A percentile compares a stretch with the other conserved stretches of the same genome.
These are phyloP conservation scores for Cynanchum wilfordii DNA, from an alignment of 257 asterid genomes.

Conservation along the genomic window DNA sequence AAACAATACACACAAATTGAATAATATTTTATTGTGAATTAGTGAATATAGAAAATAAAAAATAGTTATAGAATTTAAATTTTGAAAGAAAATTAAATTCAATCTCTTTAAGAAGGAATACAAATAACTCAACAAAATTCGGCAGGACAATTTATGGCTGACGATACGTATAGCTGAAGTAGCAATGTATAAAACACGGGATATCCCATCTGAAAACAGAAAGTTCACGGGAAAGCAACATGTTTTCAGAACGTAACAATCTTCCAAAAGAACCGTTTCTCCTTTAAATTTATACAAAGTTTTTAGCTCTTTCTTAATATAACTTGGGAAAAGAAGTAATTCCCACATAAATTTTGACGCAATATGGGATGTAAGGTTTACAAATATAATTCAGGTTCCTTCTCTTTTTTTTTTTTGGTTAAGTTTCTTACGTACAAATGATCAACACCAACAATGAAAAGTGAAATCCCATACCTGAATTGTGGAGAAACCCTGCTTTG, in stretches of 20 bases:
- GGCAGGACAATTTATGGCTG: no score
- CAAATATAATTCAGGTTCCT: no score
- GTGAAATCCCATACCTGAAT: slow-evolving; percentile 15
- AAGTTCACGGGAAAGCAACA: slow-evolving; percentile 8
- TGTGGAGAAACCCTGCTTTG: slow-evolving; percentile 16
- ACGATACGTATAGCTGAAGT: background rate
- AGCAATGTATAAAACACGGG: background rate
- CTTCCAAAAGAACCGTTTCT: background rate
- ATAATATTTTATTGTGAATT: no score
- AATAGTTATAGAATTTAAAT: no score
- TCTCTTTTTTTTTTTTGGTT: no score
- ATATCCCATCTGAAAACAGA: background rate
- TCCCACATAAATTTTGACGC: background rate
- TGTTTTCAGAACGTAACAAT: background rate
- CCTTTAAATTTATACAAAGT: background rate
- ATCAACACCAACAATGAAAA: slow-evolving; percentile 17
- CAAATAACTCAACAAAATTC: no score
- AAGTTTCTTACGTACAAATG: slow-evolving; percentile 3
- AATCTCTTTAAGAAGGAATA: no score
- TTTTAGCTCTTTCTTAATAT: background rate
- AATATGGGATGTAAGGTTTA: background rate
- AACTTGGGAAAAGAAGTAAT: background rate
- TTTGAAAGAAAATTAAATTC: no score
- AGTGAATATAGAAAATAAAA: no score
- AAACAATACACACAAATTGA: no score